A percentile compares a stretch with the other conserved stretches of the same genome.
Evolutionary conservation across 768 basidiomycete genomes (phyloP).

Genomic region (Suillus paluster): DNA sequence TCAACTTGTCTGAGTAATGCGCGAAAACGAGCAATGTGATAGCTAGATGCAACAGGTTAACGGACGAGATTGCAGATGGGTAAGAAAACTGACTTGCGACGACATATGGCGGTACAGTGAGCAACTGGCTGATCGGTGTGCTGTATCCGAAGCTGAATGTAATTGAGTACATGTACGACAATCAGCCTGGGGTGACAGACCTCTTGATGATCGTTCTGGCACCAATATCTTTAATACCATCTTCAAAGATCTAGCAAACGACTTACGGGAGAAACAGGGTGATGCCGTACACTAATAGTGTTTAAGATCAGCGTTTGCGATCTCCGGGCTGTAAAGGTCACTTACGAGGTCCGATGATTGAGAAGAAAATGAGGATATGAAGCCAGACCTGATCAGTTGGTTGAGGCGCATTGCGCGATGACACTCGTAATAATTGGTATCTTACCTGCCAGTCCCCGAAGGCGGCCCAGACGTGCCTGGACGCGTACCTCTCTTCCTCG

Average conservation of each 20-base stretch:
- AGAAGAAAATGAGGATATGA: constrained; percentile 63
- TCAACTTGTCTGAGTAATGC: constrained; percentile 56
- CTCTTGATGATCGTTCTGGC: constrained; percentile 15
- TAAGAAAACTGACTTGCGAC: constrained; percentile 51
- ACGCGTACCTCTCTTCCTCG: constrained; percentile 62
- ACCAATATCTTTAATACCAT: not conserved
- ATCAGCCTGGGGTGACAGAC: constrained; percentile 9
- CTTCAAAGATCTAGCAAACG: not conserved
- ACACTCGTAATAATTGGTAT: not conserved
- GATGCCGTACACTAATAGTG: constrained; percentile 61
- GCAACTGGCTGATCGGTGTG: constrained; percentile 56
- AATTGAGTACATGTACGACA: constrained; percentile 6
- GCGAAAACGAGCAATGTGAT: constrained; percentile 54
- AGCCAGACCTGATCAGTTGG: constrained; percentile 45
- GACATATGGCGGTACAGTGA: constrained; percentile 69
- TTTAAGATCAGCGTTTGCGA: not conserved
- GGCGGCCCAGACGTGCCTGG: constrained; percentile 55
- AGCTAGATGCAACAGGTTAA: constrained; percentile 38
- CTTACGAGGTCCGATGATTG: constrained; percentile 62
- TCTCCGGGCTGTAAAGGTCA: constrained; percentile 11
- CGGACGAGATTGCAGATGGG: not conserved
- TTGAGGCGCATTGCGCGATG: not conserved
- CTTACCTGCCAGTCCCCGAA: constrained; percentile 64
- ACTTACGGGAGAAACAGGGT: constrained; percentile 73
- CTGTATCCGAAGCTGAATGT: constrained; percentile 56